Conservation (phyloP, 148 eudicot genomes). For the Rhododendron simsii region DNA sequence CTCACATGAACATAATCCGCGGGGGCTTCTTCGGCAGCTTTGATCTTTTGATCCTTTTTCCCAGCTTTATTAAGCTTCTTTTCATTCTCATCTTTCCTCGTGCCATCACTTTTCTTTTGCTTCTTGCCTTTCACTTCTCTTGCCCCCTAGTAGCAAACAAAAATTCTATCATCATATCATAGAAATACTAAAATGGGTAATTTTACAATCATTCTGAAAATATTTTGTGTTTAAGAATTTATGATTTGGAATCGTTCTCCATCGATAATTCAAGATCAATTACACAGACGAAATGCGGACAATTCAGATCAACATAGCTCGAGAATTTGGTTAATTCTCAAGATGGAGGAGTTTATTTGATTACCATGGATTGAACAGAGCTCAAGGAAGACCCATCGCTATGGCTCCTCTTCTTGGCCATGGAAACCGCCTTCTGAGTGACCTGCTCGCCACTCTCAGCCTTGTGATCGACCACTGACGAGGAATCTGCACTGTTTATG, state of each 20-base stretch:
- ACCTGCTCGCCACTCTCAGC: constrained; percentile 26
- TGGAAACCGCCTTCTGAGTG: constrained; percentile 5
- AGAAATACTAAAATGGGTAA: no score
- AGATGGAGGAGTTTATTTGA: neutral
- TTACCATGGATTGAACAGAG: constrained; percentile 48
- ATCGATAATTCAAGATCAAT: neutral
- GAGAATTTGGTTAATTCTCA: neutral
- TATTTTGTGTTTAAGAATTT: neutral
- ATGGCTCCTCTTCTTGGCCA: constrained; percentile 35
- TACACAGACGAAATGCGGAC: neutral
- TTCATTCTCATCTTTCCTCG: constrained; percentile 18
- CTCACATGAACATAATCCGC: constrained; percentile 81
- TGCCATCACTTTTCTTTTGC: constrained; percentile 28
- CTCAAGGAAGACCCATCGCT: constrained; percentile 26
- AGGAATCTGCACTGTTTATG: constrained; percentile 33
- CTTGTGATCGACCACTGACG: constrained; percentile 29
- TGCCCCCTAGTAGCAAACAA: constrained; percentile 14
- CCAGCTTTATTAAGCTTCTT: constrained; percentile 8
- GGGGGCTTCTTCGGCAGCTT: constrained; percentile 34
- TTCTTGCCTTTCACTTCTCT: constrained; percentile 43
- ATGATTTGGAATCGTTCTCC: neutral
- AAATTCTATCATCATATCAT: no score
- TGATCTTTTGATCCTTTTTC: constrained; percentile 14
- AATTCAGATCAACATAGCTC: neutral
- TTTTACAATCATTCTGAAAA: no score